A percentile compares a stretch with the other conserved stretches of the same genome.
Evolutionary conservation across 306 rosid genomes (phyloP).

Genomic region (Sechiopsis laciniata): DNA sequence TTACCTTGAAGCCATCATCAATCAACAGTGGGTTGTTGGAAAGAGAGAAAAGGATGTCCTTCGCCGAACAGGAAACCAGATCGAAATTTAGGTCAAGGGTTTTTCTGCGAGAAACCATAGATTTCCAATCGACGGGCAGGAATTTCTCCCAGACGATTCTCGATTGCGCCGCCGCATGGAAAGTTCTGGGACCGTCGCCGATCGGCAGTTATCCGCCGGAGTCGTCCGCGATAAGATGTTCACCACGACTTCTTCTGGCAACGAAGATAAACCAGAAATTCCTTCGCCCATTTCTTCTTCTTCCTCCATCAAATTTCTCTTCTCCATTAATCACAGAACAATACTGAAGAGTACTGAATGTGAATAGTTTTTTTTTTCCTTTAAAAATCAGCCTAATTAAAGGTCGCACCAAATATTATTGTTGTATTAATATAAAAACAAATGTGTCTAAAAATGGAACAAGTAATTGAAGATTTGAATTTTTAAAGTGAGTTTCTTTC

Average conservation of each 20-base stretch:
- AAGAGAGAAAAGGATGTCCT: slow-evolving; percentile 11
- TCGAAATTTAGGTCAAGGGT: not conserved
- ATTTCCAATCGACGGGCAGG: slow-evolving; percentile 16
- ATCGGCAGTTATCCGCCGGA: slow-evolving; percentile 18
- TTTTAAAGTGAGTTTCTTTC: no score
- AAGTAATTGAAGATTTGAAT: no score
- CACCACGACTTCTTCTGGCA: slow-evolving; percentile 20
- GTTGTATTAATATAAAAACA: no score
- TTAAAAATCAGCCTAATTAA: no score
- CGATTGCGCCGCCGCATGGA: slow-evolving; percentile 22
- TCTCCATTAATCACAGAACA: no score
- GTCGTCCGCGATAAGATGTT: slow-evolving; percentile 13
- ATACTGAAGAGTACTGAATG: no score
- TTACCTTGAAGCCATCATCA: slow-evolving; percentile 21
- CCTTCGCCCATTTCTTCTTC: not conserved
- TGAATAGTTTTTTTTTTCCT: no score
- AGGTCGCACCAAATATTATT: no score
- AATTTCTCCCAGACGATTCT: slow-evolving; percentile 9
- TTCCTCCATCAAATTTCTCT: not conserved
- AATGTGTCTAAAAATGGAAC: no score
- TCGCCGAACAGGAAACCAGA: slow-evolving; percentile 8
- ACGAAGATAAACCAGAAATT: not conserved
- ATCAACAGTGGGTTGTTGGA: slow-evolving; percentile 8
- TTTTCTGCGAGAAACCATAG: not conserved
- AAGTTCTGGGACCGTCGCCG: slow-evolving; percentile 6